Evolutionary conservation across 805 yeast genomes (phyloP).

Genomic region (Pichia californica): DNA sequence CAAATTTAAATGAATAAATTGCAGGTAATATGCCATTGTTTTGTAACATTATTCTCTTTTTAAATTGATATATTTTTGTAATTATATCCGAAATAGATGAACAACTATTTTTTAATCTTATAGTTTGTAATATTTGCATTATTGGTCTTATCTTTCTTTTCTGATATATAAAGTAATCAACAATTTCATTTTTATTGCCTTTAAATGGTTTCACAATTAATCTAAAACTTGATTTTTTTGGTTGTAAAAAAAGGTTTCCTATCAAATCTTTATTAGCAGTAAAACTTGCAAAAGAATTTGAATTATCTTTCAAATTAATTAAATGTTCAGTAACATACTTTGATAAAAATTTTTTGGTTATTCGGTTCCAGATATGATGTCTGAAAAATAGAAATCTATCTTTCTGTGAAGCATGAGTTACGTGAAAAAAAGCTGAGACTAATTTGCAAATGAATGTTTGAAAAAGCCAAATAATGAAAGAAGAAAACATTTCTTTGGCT

Average conservation of each 20-base stretch:
- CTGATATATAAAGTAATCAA: conserved; percentile 30
- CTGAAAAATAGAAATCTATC: conserved; percentile 43
- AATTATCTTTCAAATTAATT: conserved; percentile 11
- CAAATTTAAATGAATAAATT: conserved; percentile 60
- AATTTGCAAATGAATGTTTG: conserved; percentile 38
- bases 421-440: conserved; percentile 54
- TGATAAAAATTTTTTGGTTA: conserved; percentile 37
- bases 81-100: conserved; percentile 43
- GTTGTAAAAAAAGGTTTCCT: conserved; percentile 47
- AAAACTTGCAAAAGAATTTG: conserved; percentile 16
- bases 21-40: conserved; percentile 25
- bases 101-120: conserved; percentile 8
- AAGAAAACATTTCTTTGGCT: conserved; percentile 31
- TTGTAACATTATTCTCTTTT: conserved; percentile 17
- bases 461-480: conserved; percentile 57
- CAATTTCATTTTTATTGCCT: conserved; percentile 29
- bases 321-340: conserved; percentile 38
- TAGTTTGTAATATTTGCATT: conserved; percentile 25
- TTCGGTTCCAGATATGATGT: conserved; percentile 49
- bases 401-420: conserved; percentile 47
- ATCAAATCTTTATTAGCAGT: conserved; percentile 23
- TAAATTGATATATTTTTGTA: conserved; percentile 32
- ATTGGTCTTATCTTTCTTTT: conserved; percentile 40
- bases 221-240: conserved; percentile 56
- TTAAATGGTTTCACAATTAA: conserved; percentile 50